A percentile compares a stretch with the other conserved stretches of the same genome.
These are phyloP conservation scores for Patellifolia procumbens DNA, from an alignment of 179 eudicot species.

Conservation along the genomic window DNA sequence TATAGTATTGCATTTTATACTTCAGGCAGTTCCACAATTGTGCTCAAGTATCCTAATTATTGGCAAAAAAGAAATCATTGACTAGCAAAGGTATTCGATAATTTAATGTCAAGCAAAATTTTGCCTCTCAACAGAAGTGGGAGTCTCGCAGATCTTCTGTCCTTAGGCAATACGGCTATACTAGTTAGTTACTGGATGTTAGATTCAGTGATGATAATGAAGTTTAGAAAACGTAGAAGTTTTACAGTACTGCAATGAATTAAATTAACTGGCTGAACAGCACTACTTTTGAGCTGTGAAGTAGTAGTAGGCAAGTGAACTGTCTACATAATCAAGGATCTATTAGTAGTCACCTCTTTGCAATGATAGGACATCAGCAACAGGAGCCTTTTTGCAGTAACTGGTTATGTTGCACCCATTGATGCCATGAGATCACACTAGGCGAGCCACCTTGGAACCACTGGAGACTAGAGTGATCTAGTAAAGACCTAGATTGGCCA, in stretches of 20 bases:
- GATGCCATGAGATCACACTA: background rate
- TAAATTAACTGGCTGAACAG: background rate
- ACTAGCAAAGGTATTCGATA: no score
- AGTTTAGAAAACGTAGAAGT: background rate
- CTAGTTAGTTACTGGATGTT: no score
- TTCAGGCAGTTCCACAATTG: no score
- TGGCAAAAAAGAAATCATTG: no score
- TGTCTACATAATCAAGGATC: background rate
- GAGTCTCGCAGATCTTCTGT: no score
- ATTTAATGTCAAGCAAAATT: no score
- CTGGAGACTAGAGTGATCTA: background rate
- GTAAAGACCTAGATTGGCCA: background rate
- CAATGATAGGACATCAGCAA: background rate
- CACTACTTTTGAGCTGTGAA: background rate
- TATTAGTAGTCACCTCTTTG: background rate
- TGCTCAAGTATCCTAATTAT: no score
- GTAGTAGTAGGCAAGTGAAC: background rate
- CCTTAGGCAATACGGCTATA: no score
- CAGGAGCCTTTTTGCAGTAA: background rate
- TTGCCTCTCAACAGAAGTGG: no score
- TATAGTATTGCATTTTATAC: no score
- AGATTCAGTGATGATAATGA: no score
- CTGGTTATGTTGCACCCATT: background rate
- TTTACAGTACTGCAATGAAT: background rate
- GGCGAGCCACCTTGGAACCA: background rate